Conservation (phyloP, 2,329 filamentous ascomycete species). For the Parafenestella ontariensis region DNA sequence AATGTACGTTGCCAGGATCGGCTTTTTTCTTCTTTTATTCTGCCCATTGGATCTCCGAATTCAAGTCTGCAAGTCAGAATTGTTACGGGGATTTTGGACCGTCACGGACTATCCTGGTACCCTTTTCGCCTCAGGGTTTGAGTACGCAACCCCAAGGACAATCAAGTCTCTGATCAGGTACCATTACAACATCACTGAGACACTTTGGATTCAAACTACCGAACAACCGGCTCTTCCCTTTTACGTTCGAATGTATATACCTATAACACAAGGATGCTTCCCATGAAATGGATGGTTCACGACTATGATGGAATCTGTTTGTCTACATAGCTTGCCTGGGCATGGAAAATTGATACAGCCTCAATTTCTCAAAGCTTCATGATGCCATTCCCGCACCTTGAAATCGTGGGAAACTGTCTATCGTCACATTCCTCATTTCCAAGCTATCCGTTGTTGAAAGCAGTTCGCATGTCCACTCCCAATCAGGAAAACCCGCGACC, state of each 20-base stretch:
- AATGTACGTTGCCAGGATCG: constrained; percentile 24
- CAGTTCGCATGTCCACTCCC: constrained; percentile 17
- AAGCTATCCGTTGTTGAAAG: constrained; percentile 6
- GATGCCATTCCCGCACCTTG: neutral
- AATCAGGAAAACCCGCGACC: constrained; percentile 12
- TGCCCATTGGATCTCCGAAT: constrained; percentile 8
- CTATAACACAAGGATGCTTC: constrained; percentile 16
- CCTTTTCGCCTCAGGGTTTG: neutral
- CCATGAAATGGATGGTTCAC: constrained; percentile 33
- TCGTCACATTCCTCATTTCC: neutral
- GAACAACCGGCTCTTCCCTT: constrained; percentile 3
- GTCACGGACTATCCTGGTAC: constrained; percentile 2
- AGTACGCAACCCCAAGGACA: neutral
- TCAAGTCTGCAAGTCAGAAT: constrained; percentile 11
- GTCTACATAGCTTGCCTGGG: constrained; percentile 41
- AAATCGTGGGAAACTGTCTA: neutral
- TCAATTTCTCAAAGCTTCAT: constrained; percentile 18
- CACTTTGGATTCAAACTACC: constrained; percentile 10
- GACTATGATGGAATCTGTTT: constrained; percentile 44
- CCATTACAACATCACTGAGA: neutral
- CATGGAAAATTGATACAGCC: constrained; percentile 16
- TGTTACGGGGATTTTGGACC: neutral
- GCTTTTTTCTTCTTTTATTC: constrained; percentile 13
- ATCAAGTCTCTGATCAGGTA: neutral
- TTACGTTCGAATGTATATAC: constrained; percentile 46